phyloP scores from a whole-genome alignment of 768 basidiomycete genomes.

The Boletus vermiculosoides region DNA sequence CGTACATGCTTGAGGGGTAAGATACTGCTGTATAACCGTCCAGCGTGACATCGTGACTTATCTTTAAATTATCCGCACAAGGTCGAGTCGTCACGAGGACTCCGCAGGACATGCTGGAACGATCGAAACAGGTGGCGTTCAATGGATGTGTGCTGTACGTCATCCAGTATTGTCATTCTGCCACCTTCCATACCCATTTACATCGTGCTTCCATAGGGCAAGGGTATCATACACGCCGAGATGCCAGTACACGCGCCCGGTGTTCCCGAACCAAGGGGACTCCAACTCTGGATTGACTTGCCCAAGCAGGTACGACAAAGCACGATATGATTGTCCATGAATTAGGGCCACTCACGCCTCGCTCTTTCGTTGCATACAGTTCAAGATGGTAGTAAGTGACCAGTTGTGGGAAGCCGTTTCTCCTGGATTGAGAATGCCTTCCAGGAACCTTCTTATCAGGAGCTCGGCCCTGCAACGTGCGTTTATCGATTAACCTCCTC shows the following conservation, averaged over 20 bases:
- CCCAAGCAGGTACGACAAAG: conserved; percentile 55
- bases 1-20: conserved; percentile 86
- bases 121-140: conserved; percentile 80
- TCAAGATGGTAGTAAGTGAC: conserved; percentile 68
- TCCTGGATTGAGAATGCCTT: not conserved
- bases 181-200: not conserved
- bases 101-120: conserved; percentile 82
- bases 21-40: not conserved
- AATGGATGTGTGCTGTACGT: conserved; percentile 90
- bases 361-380: conserved; percentile 39
- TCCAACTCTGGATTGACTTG: conserved; percentile 87
- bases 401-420: not conserved
- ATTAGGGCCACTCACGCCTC: conserved; percentile 16
- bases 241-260: conserved; percentile 82
- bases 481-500: conserved; percentile 18
- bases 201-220: conserved; percentile 37
- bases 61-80: conserved; percentile 27
- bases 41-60: not conserved
- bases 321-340: not conserved
- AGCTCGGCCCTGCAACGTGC: conserved; percentile 64
- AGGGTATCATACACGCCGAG: conserved; percentile 79
- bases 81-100: conserved; percentile 84
- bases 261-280: conserved; percentile 69
- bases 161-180: not conserved
- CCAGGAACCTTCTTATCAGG: conserved; percentile 81